Conservation (phyloP, 2,329 filamentous ascomycete species). For the Clathrospora elynae region DNA sequence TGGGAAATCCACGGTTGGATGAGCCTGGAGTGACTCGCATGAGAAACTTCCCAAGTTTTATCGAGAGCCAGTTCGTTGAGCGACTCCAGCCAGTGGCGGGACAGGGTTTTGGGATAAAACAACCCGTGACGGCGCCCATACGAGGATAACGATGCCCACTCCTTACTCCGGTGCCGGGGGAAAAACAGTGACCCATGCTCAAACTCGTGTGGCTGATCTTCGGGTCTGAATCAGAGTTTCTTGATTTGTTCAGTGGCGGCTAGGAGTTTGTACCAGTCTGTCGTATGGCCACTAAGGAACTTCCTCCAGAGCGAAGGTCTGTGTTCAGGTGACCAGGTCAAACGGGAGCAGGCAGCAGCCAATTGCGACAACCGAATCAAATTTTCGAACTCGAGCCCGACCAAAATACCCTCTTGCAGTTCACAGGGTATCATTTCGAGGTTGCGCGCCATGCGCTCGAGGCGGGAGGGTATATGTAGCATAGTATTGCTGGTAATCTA, state of each 20-base stretch:
- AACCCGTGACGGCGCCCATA: too few species aligned
- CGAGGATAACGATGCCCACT: too few species aligned
- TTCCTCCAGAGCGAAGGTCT: constrained; percentile 8
- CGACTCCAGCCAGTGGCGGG: too few species aligned
- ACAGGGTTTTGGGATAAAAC: too few species aligned
- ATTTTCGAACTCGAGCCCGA: constrained; percentile 12
- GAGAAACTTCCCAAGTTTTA: too few species aligned
- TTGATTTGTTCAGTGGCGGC: constrained; percentile 3
- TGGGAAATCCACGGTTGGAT: too few species aligned
- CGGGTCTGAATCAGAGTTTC: constrained; percentile 2
- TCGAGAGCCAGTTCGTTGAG: too few species aligned
- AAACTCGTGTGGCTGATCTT: background rate
- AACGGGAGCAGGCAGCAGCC: constrained; percentile 7
- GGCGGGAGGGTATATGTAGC: too few species aligned
- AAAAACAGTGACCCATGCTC: too few species aligned
- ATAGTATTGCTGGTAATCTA: too few species aligned
- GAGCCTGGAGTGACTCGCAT: too few species aligned
- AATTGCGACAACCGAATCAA: constrained; percentile 13
- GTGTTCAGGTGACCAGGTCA: constrained; percentile 14
- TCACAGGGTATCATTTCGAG: constrained; percentile 16
- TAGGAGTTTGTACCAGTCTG: constrained; percentile 5
- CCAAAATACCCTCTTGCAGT: constrained; percentile 8
- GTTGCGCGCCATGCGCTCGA: constrained; percentile 10
- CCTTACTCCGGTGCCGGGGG: too few species aligned
- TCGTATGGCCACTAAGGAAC: background rate